phyloP scores from a whole-genome alignment of 805 yeast species.

The Kockiozyma suomiensis region DNA sequence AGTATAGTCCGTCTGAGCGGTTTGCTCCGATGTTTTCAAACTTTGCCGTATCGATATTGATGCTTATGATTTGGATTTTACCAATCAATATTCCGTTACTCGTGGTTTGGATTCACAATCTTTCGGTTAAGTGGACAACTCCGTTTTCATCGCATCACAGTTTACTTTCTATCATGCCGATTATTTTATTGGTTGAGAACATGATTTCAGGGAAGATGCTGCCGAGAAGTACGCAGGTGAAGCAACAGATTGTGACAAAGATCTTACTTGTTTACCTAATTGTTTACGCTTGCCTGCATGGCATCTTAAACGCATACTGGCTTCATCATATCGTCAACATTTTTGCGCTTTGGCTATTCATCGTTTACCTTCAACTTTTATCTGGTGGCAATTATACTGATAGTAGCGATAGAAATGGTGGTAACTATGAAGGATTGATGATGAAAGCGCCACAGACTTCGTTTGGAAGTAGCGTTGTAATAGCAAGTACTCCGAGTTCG shows the following conservation, averaged over 20 bases:
- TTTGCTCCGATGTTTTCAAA: conserved; percentile 48
- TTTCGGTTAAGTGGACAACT: conserved; percentile 75
- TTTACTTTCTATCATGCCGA: conserved; percentile 73
- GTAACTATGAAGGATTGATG: background rate
- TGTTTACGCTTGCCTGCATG: conserved; percentile 68
- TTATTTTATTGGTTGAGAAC: conserved; percentile 59
- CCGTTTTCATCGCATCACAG: conserved; percentile 91
- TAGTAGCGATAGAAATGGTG: background rate
- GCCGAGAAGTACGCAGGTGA: conserved; percentile 45
- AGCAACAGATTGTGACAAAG: conserved; percentile 42
- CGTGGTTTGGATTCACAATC: conserved; percentile 79
- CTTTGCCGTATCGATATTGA: conserved; percentile 61
- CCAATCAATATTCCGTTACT: conserved; percentile 80
- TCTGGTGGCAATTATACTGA: background rate
- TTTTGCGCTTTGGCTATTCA: conserved; percentile 41
- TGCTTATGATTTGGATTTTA: conserved; percentile 74
- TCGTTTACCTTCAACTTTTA: conserved; percentile 22
- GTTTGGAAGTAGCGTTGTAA: background rate
- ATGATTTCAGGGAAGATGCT: conserved; percentile 54
- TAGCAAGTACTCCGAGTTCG: background rate
- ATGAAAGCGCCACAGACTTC: conserved; percentile 3
- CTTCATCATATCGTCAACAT: conserved; percentile 75
- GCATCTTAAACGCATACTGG: conserved; percentile 80
- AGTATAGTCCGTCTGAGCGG: conserved; percentile 7
- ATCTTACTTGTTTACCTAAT: conserved; percentile 55